phyloP scores from a whole-genome alignment of 2,329 filamentous ascomycete genomes.

The Penicillium thymicola region DNA sequence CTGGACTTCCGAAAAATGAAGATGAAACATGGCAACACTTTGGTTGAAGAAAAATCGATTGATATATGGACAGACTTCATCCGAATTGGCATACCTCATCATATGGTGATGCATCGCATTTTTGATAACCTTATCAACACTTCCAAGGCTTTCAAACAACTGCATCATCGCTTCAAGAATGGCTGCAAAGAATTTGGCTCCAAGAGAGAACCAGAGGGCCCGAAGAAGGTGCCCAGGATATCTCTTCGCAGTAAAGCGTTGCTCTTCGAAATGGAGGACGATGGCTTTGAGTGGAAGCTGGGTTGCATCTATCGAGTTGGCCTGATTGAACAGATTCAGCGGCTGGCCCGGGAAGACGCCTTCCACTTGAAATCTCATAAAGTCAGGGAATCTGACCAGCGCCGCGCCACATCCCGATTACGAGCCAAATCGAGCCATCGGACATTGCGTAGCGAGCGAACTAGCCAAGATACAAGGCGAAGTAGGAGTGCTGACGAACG shows the following conservation, averaged over 20 bases:
- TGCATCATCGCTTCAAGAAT: slow-evolving; percentile 90
- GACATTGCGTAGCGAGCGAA: slow-evolving; percentile 41
- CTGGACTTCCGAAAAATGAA: slow-evolving; percentile 76
- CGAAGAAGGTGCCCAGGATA: slow-evolving; percentile 82
- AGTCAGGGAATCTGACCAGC: slow-evolving; percentile 65
- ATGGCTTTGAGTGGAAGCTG: slow-evolving; percentile 95
- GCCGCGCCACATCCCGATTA: slow-evolving; percentile 49
- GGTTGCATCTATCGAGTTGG: slow-evolving; percentile 91
- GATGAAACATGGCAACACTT: slow-evolving; percentile 60
- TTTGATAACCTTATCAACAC: slow-evolving; percentile 93
- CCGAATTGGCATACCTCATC: slow-evolving; percentile 82
- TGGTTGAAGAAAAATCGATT: slow-evolving; percentile 73
- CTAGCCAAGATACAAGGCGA: slow-evolving; percentile 42
- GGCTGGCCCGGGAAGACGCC: slow-evolving; percentile 83
- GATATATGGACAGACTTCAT: slow-evolving; percentile 84
- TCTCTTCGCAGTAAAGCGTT: slow-evolving; percentile 78
- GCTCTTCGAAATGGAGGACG: slow-evolving; percentile 90
- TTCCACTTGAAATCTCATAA: slow-evolving; percentile 85
- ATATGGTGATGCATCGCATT: slow-evolving; percentile 82
- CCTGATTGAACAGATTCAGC: slow-evolving; percentile 82
- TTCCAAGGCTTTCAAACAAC: slow-evolving; percentile 79
- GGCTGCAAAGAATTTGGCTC: slow-evolving; percentile 85
- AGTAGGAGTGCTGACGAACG: slow-evolving; percentile 58
- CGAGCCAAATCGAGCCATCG: slow-evolving; percentile 53
- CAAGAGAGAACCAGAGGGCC: slow-evolving; percentile 77